phyloP scores from a whole-genome alignment of 1,139 yeast species.

The Scheffersomyces lignicola region DNA sequence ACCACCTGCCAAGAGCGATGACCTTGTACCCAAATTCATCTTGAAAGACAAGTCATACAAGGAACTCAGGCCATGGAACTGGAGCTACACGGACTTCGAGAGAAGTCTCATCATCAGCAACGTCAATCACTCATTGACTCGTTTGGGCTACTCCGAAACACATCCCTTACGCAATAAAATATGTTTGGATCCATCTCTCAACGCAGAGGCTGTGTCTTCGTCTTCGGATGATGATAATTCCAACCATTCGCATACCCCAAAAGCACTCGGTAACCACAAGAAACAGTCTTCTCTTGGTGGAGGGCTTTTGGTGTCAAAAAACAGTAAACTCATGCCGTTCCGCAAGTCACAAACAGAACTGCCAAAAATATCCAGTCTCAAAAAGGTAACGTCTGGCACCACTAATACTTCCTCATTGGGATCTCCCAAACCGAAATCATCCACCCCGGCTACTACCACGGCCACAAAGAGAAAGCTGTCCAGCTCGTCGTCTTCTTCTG shows the following conservation, averaged over 20 bases:
- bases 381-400: background rate
- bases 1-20: constrained; percentile 6
- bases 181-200: constrained; percentile 14
- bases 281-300: constrained; percentile 16
- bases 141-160: constrained; percentile 45
- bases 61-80: constrained; percentile 42
- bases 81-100: constrained; percentile 38
- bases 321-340: constrained; percentile 5
- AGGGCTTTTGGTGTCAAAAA: constrained; percentile 15
- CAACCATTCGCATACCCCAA: constrained; percentile 7
- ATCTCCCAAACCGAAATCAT: constrained; percentile 6
- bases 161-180: constrained; percentile 45
- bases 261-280: constrained; percentile 6
- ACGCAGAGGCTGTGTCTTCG: constrained; percentile 4
- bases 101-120: constrained; percentile 33
- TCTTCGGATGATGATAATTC: constrained; percentile 10
- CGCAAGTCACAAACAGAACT: constrained; percentile 6
- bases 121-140: constrained; percentile 39
- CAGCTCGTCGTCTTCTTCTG: constrained; percentile 10
- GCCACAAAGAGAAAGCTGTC: constrained; percentile 14
- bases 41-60: constrained; percentile 46
- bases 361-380: too few species aligned
- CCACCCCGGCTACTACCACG: constrained; percentile 8
- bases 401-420: background rate
- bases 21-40: constrained; percentile 15